phyloP scores from a whole-genome alignment of 306 rosid species.

The Abrus pulchellus region DNA sequence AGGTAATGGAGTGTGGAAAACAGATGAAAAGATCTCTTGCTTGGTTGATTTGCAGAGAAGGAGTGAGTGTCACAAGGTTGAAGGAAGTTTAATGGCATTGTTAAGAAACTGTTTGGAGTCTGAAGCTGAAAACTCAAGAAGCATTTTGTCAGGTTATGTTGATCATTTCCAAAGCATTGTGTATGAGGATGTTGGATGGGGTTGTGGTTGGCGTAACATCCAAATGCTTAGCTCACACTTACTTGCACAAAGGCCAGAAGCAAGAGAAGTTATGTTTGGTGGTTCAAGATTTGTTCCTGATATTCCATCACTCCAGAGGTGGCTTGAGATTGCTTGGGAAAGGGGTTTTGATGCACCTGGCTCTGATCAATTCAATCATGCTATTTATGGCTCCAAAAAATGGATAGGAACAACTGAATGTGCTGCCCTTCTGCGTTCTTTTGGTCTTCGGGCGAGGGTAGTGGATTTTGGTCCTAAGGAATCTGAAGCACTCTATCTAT shows the following conservation, averaged over 20 bases:
- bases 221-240: constrained; percentile 90
- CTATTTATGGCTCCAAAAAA: constrained; percentile 67
- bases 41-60: constrained; percentile 69
- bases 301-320: constrained; percentile 85
- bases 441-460: constrained; percentile 76
- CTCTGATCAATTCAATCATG: constrained; percentile 66
- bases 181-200: constrained; percentile 85
- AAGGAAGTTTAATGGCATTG: constrained; percentile 71
- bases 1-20: constrained; percentile 44
- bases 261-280: constrained; percentile 71
- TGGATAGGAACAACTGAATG: constrained; percentile 93
- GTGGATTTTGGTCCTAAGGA: constrained; percentile 90
- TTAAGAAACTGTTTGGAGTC: constrained; percentile 75
- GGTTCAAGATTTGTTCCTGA: constrained; percentile 84
- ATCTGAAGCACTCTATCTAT: constrained; percentile 66
- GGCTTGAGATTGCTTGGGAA: constrained; percentile 99
- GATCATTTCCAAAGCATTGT: constrained; percentile 78
- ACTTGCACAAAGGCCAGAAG: constrained; percentile 65
- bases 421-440: constrained; percentile 83
- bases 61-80: constrained; percentile 63
- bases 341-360: constrained; percentile 83
- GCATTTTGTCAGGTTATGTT: constrained; percentile 70
- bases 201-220: constrained; percentile 92
- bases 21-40: constrained; percentile 60
- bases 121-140: constrained; percentile 62